These are phyloP conservation scores for Kwoniella newhampshirensis DNA, from an alignment of 768 basidiomycete species.

Conservation along the genomic window DNA sequence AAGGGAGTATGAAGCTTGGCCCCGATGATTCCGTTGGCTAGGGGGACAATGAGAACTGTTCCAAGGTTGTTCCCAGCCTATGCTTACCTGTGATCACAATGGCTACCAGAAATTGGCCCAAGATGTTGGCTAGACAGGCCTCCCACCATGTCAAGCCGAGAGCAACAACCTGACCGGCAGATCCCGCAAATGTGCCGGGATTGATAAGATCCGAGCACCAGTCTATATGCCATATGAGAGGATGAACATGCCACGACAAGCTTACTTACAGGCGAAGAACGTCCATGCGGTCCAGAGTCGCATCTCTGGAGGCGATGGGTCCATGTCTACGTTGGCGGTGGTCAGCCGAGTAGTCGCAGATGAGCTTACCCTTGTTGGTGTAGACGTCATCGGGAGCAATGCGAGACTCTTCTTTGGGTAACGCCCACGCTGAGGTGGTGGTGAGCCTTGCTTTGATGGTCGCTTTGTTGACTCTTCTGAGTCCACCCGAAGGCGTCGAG, in stretches of 20 bases:
- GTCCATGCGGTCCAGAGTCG: conserved; percentile 38
- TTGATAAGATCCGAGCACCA: conserved; percentile 39
- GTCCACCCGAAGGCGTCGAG: no score
- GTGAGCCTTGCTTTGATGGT: conserved; percentile 12
- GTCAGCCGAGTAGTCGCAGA: background rate
- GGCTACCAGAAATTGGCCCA: conserved; percentile 81
- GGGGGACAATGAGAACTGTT: no score
- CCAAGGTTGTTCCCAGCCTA: no score
- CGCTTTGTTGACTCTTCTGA: no score
- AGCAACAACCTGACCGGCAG: conserved; percentile 25
- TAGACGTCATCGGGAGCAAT: conserved; percentile 40
- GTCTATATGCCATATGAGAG: conserved; percentile 11
- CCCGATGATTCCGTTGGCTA: conserved; percentile 43
- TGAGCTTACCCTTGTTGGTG: conserved; percentile 38
- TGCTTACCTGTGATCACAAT: conserved; percentile 35
- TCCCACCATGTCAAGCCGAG: conserved; percentile 59
- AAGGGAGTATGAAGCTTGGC: conserved; percentile 41
- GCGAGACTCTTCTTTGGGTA: conserved; percentile 43
- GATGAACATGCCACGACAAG: background rate
- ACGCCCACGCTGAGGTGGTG: conserved; percentile 25
- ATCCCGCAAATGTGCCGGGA: conserved; percentile 36
- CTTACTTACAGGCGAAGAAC: conserved; percentile 34
- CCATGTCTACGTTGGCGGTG: conserved; percentile 36
- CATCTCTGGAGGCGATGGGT: conserved; percentile 33
- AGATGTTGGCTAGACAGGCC: conserved; percentile 79